Evolutionary conservation across 192 early-diverging fungal genomes (phyloP), one percentile per base, ranked within the genome.

Genomic region (Coemansia sp.): DNA sequence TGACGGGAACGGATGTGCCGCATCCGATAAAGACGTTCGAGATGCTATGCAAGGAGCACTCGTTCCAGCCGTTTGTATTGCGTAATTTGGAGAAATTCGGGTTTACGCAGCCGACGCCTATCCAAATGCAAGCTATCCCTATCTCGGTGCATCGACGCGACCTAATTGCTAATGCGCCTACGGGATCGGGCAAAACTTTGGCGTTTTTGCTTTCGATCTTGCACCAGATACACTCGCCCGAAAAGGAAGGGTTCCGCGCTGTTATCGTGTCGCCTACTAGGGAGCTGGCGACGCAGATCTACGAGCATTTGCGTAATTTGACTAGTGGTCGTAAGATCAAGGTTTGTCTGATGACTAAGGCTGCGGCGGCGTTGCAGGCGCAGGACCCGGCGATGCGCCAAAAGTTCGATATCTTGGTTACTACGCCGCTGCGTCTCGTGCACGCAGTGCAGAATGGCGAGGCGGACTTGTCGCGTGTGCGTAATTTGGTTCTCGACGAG

Each of bases 101-200:
- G 24, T 97, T 94, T 72, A 85, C 82, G 43, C 83, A 86, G 20
- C 96, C 95, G 7, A 97, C 96, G 12, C 88, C 95, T 0, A 94
- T 97, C 78, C 96, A 97, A 75, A 96, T 97, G 95, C 96, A 97
- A 75, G 87, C 94, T 1, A 87, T 95, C 22, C 94, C 96, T 8
- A 87, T 97, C 7, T 87, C 95, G 36, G 75, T 97, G n/a, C 91
- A 96, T 49, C 88, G 89, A n/a, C 89, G 95, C 15, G 98, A 99
- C 76, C 39, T 99, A 3, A 96, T 99, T 87, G 94, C 95, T 2
- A 93, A 93, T 80, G 95, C 98, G 10, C 98, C 96, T 39, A 99
- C 98, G 22, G 97, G 98, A 64, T 97, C 95, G 6, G 98, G 98
- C 74, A 99, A 99, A 83, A 99, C 98, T 1, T 76, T 98, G 74